A percentile compares a stretch with the other conserved stretches of the same genome.
Evolutionary conservation across 2,329 filamentous ascomycete species (phyloP).

Genomic region (Exophiala mesophila): DNA sequence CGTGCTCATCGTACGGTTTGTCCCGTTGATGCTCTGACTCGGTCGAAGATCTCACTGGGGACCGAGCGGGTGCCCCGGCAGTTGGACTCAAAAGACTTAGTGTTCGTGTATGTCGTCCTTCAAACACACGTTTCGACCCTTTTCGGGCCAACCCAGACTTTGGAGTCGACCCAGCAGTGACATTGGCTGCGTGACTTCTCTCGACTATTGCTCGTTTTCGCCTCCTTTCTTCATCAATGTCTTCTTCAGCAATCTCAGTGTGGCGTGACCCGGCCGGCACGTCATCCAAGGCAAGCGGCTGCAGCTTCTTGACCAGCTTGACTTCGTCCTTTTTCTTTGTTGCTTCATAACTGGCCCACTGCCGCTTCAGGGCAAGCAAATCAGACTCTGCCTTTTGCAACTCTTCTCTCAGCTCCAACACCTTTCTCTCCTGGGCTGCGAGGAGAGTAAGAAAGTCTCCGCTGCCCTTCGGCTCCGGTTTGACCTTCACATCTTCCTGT

Average conservation of each 20-base stretch:
- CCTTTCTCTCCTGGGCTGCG: conserved; percentile 83
- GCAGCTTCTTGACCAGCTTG: conserved; percentile 19
- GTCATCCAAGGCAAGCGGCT: conserved; percentile 19
- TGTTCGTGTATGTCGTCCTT: conserved; percentile 58
- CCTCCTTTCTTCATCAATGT: conserved; percentile 22
- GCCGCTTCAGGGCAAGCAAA: conserved; percentile 70
- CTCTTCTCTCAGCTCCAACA: conserved; percentile 87
- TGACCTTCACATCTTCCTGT: conserved; percentile 19
- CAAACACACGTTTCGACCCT: conserved; percentile 59
- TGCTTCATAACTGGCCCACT: conserved; percentile 74
- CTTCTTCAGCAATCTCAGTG: conserved; percentile 3
- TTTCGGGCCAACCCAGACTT: conserved; percentile 20
- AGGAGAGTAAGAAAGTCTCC: conserved; percentile 79
- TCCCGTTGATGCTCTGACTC: background rate
- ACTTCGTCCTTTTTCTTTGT: conserved; percentile 68
- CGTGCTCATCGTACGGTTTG: background rate
- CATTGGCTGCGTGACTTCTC: conserved; percentile 5
- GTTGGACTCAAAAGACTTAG: conserved; percentile 66
- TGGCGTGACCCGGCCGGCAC: conserved; percentile 6
- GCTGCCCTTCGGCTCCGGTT: conserved; percentile 45
- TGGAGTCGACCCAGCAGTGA: background rate
- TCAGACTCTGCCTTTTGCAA: conserved; percentile 76
- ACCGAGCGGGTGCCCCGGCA: conserved; percentile 2
- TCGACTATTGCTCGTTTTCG: conserved; percentile 19
- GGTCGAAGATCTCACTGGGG: background rate